These are phyloP conservation scores for Heterobasidion annosum DNA, from an alignment of 1,284 basidiomycete species.

Conservation along the genomic window DNA sequence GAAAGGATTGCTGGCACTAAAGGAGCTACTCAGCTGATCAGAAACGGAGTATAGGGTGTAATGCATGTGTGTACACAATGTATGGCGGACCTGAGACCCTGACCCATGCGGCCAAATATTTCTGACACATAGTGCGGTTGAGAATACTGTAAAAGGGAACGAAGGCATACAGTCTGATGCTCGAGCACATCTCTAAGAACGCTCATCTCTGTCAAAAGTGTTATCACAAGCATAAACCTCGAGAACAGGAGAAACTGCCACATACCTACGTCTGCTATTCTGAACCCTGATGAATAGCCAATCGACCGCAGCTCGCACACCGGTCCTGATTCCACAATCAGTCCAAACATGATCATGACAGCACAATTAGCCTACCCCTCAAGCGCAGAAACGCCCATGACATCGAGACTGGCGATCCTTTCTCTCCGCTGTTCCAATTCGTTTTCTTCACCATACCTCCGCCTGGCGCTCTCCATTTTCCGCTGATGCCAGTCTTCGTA, in stretches of 20 bases:
- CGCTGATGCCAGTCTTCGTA: slow-evolving; percentile 84
- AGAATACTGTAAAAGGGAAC: no score
- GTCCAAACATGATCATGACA: not conserved
- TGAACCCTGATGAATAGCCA: slow-evolving; percentile 92
- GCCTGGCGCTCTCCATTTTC: slow-evolving; percentile 55
- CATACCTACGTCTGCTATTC: slow-evolving; percentile 49
- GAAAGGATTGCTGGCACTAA: slow-evolving; percentile 73
- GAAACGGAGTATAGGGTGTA: slow-evolving; percentile 1
- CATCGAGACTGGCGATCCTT: slow-evolving; percentile 79
- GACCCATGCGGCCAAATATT: not conserved
- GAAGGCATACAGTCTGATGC: no score
- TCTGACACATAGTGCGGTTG: not conserved
- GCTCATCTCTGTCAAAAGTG: not conserved
- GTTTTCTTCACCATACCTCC: slow-evolving; percentile 40
- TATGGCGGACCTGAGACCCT: no score
- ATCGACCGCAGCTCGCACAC: slow-evolving; percentile 83
- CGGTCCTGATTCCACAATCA: slow-evolving; percentile 47
- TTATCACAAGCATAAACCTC: no score
- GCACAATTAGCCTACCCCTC: slow-evolving; percentile 60
- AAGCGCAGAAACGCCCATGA: slow-evolving; percentile 83
- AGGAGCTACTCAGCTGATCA: slow-evolving; percentile 37
- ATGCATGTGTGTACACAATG: slow-evolving; percentile 3
- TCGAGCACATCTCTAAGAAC: not conserved
- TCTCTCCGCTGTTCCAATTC: slow-evolving; percentile 46
- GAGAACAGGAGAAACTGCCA: no score